A percentile compares a stretch with the other conserved stretches of the same genome.
Conservation (phyloP, 2,329 filamentous ascomycete genomes). For the Venturia nashicola region DNA sequence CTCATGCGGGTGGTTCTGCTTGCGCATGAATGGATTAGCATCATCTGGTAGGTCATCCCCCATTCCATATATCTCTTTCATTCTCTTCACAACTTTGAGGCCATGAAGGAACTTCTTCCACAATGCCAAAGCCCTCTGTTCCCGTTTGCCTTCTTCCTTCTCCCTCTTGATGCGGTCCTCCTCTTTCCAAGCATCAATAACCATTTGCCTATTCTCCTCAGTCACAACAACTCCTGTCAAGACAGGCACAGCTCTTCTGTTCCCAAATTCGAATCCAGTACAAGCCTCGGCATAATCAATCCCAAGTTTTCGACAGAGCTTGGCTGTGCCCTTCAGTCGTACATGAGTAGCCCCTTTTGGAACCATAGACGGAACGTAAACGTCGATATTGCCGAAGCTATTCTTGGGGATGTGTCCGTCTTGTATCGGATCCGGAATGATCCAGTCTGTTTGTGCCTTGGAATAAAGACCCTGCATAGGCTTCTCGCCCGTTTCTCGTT, state of each 20-base stretch:
- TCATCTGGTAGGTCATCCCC: slow-evolving; percentile 1
- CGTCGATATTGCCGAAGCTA: slow-evolving; percentile 88
- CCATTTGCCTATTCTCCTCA: slow-evolving; percentile 58
- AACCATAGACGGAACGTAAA: slow-evolving; percentile 90
- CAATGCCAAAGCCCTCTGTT: slow-evolving; percentile 59
- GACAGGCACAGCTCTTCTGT: slow-evolving; percentile 85
- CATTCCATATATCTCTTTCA: slow-evolving; percentile 61
- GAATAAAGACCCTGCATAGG: slow-evolving; percentile 78
- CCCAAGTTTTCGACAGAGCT: slow-evolving; percentile 69
- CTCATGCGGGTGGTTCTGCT: neutral
- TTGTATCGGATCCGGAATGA: slow-evolving; percentile 75
- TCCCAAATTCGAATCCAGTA: slow-evolving; percentile 91
- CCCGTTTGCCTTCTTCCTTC: slow-evolving; percentile 65
- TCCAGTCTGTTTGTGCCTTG: slow-evolving; percentile 82
- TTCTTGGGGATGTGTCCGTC: slow-evolving; percentile 89
- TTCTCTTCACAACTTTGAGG: slow-evolving; percentile 66
- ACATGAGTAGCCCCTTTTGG: slow-evolving; percentile 75
- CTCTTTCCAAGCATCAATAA: slow-evolving; percentile 63
- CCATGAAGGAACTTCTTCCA: slow-evolving; percentile 88
- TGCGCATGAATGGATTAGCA: slow-evolving; percentile 1
- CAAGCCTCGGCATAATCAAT: slow-evolving; percentile 92
- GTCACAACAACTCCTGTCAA: slow-evolving; percentile 85
- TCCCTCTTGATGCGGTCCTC: slow-evolving; percentile 63
- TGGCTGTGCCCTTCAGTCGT: slow-evolving; percentile 62
- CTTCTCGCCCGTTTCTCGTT: slow-evolving; percentile 69